Base-by-base conservation (phyloP, 225 moss, liverwort and hornwort species). In the Polytrichum formosum region DNA sequence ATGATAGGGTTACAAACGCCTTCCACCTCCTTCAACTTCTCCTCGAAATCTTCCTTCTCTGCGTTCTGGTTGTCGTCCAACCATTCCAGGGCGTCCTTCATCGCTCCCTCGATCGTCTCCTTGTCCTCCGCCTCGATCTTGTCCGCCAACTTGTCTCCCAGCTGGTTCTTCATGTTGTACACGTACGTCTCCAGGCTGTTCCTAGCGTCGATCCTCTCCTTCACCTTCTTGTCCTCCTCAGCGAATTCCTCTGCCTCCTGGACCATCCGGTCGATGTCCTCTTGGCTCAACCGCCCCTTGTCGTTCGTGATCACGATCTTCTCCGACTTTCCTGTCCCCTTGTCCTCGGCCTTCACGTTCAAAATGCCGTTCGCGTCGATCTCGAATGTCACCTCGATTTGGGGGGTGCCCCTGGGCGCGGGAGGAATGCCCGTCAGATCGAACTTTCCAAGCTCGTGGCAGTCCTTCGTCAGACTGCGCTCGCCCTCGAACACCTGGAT, bases 281-380 rank as follows among this genome's bases (percentile, higher is more conserved):
- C 85, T 55, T 88, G 77, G 56, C 74, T 80, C 85, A 85, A 26
- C 19, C 82, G 79, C 1, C 85, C 88, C 76, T 85, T 88, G 74
- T 88, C 85, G 66, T 88, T 85, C 75, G 88, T 85, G 78, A 88
- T 88, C 75, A 85, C 82, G 30, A 88, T 88, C 85, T 88, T 88
- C 82, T 88, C 85, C 23, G 82, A 80, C 75, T 88, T 88, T 20
- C 88, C 88, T 8, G 85, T 88, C 2, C 88, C 84, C 79, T 88
- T 88, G 78, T 88, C 87, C 74, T 88, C 84, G 2, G 81, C 84
- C 75, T 84, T 84, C 71, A 88, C 87, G 28, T 88, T 88, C 84
- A 88, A 21, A 21, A 88, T 88, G 17, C 88, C 88, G 72, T 88
- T 88, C 59, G 88, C 85, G 70, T 88, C 88, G 28, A 88, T 67